Base-by-base conservation (phyloP, 2,329 filamentous ascomycete species). In the Xylaria hypoxylon region DNA sequence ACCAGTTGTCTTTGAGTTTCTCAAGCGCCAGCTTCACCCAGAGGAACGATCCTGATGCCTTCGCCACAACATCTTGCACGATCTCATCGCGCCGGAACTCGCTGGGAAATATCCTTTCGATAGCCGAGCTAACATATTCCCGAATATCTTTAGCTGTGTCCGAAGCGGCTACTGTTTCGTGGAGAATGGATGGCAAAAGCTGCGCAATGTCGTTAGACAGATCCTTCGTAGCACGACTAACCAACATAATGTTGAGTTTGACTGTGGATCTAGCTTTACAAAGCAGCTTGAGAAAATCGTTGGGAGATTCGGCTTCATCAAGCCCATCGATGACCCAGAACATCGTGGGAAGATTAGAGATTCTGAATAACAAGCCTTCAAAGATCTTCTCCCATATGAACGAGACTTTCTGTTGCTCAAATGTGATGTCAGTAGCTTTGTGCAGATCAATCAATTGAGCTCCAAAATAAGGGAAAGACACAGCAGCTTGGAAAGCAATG, bases 371-470 rank as follows among this genome's bases (percentile, higher is more conserved):
- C 26, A 72, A 70, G 8, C 70, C 69, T 38, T 70, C 69, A 67
- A 79, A 81, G 0, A 79, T 62, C 31, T 59, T 73, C 6, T 78
- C 68, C 78, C 77, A 83, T 2, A 78, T 70, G n/a, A n/a, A n/a
- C n/a, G n/a, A n/a, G 6, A 57, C 68, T 26, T 61, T 65, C 0
- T 70, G 17, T 50, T 77, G 76, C 28, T 69, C 65, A 42, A 68
- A 68, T 52, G 75, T 70, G 58, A 77, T 67, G 17, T 75, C 68
- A 17, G 72, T 53, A 2, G 53, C 19, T 24, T 45, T 19, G 42
- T 48, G 55, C 1, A 58, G 42, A 17, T 35, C 1, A 5, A 35
- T 26, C 7, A 38, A 24, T 4, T 38, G 2, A 5, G 26, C 28
- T 11, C 5, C 10, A 5, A 56, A 42, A 22, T 7, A 7, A 44